Evolutionary conservation across 257 asterid species (phyloP), one percentile per base, ranked within the genome.

Genomic region (Solanum sejunctum): DNA sequence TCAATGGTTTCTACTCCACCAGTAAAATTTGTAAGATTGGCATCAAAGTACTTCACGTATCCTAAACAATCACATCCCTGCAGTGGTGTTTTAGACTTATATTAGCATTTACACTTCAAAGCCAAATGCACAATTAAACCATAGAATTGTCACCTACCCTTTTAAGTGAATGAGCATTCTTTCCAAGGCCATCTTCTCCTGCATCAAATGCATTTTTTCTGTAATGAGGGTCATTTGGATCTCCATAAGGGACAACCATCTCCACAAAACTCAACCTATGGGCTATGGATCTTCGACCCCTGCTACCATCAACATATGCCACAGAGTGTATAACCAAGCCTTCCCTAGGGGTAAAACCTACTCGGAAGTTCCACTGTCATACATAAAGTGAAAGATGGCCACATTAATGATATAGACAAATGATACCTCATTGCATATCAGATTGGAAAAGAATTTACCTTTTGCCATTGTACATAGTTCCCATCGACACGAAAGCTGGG

Each of bases 51-150:
- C 87, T 93, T 95, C 71, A 94, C 92, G 61, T 83, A 89, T 83
- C 98, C 99, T 92, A 97, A 90, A 82, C 99, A 97, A 90, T 97
- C 99, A 84, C 98, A 95, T 89, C 98, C 99, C 99, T 96, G 92
- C 80, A 88, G 84, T 26, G 80, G 63, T 81, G 60, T 56, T 79
- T 66, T 52, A 52, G 45, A 43, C 47, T 77, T 82, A n/a, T 36
- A 78, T 55, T 63, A 85, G 81, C 57, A 63, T 83, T 86, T 84
- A 72, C 43, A 73, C 67, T 61, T 70, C 75, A 84, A 47, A 82
- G 20, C n/a, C 17, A 15, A 10, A 39, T 45, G 26, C 23, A 47
- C 28, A 66, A 32, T 45, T 32, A 39, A 47, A 36, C 10, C 32
- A 55, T 18, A 77, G 64, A 18, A n/a, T 54, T 72, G 49, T 41